Evolutionary conservation across 768 basidiomycete genomes (phyloP), one percentile per base, ranked within the genome.

Genomic region (Boletus rubroflammeus): DNA sequence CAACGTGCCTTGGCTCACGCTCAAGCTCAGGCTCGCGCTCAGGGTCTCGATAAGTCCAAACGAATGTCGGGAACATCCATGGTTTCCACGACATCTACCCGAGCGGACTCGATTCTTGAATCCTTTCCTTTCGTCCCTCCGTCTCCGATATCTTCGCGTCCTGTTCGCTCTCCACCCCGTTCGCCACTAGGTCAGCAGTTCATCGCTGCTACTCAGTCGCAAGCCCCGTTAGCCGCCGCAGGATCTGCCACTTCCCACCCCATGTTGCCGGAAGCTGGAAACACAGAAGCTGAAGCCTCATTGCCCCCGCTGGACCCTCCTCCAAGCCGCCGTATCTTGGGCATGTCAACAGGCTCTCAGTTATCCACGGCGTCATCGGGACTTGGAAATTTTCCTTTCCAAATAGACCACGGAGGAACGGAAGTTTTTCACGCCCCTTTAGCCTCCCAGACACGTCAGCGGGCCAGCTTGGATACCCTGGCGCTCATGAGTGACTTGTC

Each of bases 111-210:
- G 3, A 90, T 93, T 60, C 77, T 93, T 26, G 90, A 91, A 69
- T 85, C 83, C 14, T 93, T 93, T 77, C 89, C 88, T 34, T 92
- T 93, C 67, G 90, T 93, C 9, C 91, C 91, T 23, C 91, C 91
- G 1, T 91, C 90, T 8, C 91, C 91, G 6, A 91, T 93, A 55
- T 90, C 89, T n/a, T 83, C 88, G 60, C 78, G 86, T 50, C 90
- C 89, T 10, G 74, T 84, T 61, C 78, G 88, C 56, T 84, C 87
- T 3, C 88, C 88, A 6, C 86, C 86, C 35, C 82, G 83, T 53
- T 90, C 89, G 10, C 88, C 90, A 8, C 74, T 88, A 19, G 76
- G 72, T 26, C 82, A 86, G 67, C 84, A 86, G 56, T 73, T 78
- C 19, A 78, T 80, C 55, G 70, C 68, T 32, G 62, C 62, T 31